phyloP scores from a whole-genome alignment of 2,329 filamentous ascomycete genomes.

The Hypoxylon sp. region DNA sequence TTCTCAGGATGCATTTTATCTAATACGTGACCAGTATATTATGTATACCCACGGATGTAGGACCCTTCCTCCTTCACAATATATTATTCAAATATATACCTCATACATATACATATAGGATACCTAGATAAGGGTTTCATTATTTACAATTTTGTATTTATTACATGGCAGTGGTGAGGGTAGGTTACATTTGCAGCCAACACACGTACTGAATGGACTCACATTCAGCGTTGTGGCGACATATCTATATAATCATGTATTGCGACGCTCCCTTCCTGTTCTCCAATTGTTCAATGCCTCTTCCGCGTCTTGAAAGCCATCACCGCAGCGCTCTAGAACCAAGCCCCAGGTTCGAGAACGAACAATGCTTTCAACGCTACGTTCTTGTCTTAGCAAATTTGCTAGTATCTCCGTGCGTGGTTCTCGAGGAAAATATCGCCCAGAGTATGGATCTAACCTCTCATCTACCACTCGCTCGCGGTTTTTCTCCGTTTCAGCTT shows the following conservation, averaged over 20 bases:
- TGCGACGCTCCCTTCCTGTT: constrained; percentile 38
- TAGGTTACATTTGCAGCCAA: constrained; percentile 1
- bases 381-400: constrained; percentile 79
- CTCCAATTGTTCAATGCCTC: constrained; percentile 53
- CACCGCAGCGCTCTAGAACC: constrained; percentile 81
- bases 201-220: not conserved
- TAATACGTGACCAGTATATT: no score
- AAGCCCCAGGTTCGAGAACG: constrained; percentile 85
- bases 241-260: constrained; percentile 15
- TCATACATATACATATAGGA: no score
- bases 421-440: constrained; percentile 84
- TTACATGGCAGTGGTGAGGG: constrained; percentile 31
- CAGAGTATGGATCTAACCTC: constrained; percentile 91
- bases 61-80: no score
- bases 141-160: constrained; percentile 8
- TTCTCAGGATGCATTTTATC: not conserved
- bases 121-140: no score
- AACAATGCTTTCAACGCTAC: constrained; percentile 83
- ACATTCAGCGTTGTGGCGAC: not conserved
- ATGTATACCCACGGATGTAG: not conserved
- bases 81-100: no score
- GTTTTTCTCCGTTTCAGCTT: constrained; percentile 78
- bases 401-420: constrained; percentile 85
- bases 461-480: constrained; percentile 86
- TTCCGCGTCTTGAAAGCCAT: constrained; percentile 73